phyloP scores from a whole-genome alignment of 257 asterid genomes.

The Apocynum venetum region DNA sequence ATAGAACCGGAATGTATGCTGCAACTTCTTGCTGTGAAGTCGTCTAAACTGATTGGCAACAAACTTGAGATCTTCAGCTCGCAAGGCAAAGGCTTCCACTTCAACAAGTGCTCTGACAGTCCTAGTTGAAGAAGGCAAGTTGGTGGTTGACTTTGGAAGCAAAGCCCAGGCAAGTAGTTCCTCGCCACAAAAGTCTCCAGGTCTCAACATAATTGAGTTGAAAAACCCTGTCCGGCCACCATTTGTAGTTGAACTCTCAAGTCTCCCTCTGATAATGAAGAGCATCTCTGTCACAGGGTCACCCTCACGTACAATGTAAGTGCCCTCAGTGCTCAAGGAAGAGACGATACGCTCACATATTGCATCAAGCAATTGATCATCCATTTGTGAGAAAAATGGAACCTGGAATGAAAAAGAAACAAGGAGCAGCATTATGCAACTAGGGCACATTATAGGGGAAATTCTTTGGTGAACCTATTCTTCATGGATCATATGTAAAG shows the following conservation, averaged over 20 bases:
- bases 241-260: constrained; percentile 84
- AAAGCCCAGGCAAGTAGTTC: constrained; percentile 95
- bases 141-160: constrained; percentile 72
- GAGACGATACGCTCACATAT: constrained; percentile 85
- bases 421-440: not conserved
- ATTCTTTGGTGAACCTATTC: too few relatives aligned
- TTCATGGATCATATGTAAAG: too few relatives aligned
- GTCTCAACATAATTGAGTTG: constrained; percentile 64
- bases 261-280: constrained; percentile 82
- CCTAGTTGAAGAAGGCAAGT: constrained; percentile 81
- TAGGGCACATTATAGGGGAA: too few relatives aligned
- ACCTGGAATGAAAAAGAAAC: constrained; percentile 39
- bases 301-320: constrained; percentile 90
- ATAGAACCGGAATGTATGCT: constrained; percentile 87
- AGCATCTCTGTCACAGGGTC: constrained; percentile 93
- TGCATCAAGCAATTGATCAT: constrained; percentile 86
- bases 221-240: constrained; percentile 94
- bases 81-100: constrained; percentile 82
- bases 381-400: constrained; percentile 94
- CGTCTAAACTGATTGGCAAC: constrained; percentile 90
- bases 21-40: constrained; percentile 91
- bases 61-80: constrained; percentile 89
- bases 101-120: constrained; percentile 81
- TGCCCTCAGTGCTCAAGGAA: constrained; percentile 76
- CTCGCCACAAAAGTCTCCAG: constrained; percentile 96